Evolutionary conservation across 2,329 filamentous ascomycete species (phyloP).

Genomic region (Lachnellula subtilissima): DNA sequence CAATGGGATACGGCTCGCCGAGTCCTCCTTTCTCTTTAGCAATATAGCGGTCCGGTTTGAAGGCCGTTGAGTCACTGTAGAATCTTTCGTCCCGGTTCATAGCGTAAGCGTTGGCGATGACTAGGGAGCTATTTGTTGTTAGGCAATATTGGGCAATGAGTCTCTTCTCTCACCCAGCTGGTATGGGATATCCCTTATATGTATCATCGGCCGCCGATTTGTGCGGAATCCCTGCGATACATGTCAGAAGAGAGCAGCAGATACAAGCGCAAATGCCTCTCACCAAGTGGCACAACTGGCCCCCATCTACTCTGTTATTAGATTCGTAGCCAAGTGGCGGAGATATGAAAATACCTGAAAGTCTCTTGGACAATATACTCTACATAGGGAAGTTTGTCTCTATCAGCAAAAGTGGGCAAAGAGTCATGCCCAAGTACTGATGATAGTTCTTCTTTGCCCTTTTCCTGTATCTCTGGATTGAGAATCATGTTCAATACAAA

Average conservation of each 20-base stretch:
- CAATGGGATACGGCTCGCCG: constrained; percentile 42
- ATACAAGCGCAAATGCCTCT: too few relatives aligned
- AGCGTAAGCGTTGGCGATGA: constrained; percentile 45
- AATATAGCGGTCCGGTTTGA: constrained; percentile 42
- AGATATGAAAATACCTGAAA: constrained; percentile 29
- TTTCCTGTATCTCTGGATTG: constrained; percentile 41
- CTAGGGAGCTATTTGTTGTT: constrained; percentile 26
- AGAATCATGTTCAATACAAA: constrained; percentile 39
- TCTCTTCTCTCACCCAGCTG: constrained; percentile 37
- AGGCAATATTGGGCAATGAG: constrained; percentile 24
- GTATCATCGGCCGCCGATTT: constrained; percentile 47
- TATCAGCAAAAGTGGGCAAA: constrained; percentile 43
- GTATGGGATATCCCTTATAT: constrained; percentile 52
- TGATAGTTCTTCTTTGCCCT: constrained; percentile 43
- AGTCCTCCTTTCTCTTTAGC: constrained; percentile 32
- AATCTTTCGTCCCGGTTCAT: constrained; percentile 45
- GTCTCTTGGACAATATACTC: constrained; percentile 42
- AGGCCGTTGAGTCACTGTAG: constrained; percentile 39
- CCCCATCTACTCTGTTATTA: not conserved
- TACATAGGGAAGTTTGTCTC: constrained; percentile 38
- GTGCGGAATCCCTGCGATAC: constrained; percentile 44
- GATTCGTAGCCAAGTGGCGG: too few relatives aligned
- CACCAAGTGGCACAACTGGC: constrained; percentile 3
- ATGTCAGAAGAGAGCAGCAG: not conserved
- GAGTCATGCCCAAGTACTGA: constrained; percentile 40